Percentiles rank a stretch among this genome's conserved stretches.
These are phyloP conservation scores for Juglanconis oblonga DNA, from an alignment of 2,329 filamentous ascomycete genomes.

Conservation along the genomic window DNA sequence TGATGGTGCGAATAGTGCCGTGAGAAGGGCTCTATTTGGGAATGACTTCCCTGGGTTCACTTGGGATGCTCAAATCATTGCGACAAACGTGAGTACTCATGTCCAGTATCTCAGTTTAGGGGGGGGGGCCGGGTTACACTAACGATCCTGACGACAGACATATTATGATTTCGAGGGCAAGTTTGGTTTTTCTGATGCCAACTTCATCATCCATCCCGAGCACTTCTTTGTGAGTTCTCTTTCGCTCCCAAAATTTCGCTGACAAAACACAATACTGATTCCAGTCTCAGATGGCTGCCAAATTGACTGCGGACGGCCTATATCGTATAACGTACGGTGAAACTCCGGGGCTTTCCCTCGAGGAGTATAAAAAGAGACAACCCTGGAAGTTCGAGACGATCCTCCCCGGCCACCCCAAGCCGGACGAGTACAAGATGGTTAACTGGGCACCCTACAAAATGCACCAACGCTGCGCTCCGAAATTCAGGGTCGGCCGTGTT, in stretches of 20 bases:
- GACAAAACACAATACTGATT: neutral
- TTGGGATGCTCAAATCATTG: conserved; percentile 58
- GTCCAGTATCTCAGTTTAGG: neutral
- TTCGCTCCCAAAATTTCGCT: neutral
- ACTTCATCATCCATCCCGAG: conserved; percentile 60
- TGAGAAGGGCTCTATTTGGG: conserved; percentile 50
- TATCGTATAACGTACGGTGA: conserved; percentile 66
- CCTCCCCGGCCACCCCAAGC: conserved; percentile 57
- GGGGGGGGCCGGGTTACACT: neutral
- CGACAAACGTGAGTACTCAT: conserved; percentile 51
- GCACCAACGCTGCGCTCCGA: conserved; percentile 57
- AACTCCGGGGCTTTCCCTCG: conserved; percentile 45
- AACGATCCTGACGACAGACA: conserved; percentile 37
- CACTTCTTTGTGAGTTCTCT: conserved; percentile 45
- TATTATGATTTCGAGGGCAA: conserved; percentile 58
- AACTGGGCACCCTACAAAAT: conserved; percentile 60
- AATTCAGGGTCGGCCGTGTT: conserved; percentile 55
- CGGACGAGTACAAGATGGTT: conserved; percentile 53
- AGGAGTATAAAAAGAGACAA: conserved; percentile 52
- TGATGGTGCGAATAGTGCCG: conserved; percentile 49
- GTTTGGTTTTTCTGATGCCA: conserved; percentile 52
- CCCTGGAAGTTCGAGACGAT: conserved; percentile 55
- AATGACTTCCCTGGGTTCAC: conserved; percentile 59
- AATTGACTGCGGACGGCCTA: conserved; percentile 55
- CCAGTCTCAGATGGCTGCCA: conserved; percentile 51